phyloP scores from a whole-genome alignment of 2,329 filamentous ascomycete species.

The Lasiodiplodia citricola region DNA sequence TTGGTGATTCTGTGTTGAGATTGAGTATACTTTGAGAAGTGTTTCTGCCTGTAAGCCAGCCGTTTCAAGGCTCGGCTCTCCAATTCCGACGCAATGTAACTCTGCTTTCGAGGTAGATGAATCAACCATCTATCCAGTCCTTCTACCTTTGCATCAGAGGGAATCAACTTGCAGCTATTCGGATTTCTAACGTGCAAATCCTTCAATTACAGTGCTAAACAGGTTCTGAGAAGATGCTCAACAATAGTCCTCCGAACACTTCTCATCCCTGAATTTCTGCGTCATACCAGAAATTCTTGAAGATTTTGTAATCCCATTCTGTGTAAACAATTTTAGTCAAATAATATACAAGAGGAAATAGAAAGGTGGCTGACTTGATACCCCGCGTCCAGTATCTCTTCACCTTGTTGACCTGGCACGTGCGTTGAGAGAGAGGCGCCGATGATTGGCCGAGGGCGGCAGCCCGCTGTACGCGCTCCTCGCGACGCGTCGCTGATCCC shows the following conservation, averaged over 20 bases:
- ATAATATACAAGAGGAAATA: not conserved
- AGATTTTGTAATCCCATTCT: too few relatives aligned
- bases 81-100: too few relatives aligned
- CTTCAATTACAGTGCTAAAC: too few relatives aligned
- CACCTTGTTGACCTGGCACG: not conserved
- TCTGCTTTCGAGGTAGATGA: too few relatives aligned
- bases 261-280: not conserved
- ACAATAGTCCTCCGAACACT: not conserved
- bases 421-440: not conserved
- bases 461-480: slow-evolving; percentile 7
- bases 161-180: too few relatives aligned
- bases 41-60: too few relatives aligned
- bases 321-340: not conserved
- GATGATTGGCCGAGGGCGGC: slow-evolving; percentile 6
- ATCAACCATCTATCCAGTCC: too few relatives aligned
- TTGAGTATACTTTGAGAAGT: not conserved
- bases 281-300: not conserved
- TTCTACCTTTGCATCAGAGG: too few relatives aligned
- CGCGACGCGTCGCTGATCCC: slow-evolving; percentile 23
- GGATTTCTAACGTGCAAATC: too few relatives aligned
- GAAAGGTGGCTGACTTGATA: not conserved
- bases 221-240: not conserved
- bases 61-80: too few relatives aligned
- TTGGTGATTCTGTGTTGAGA: not conserved
- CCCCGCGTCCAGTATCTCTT: not conserved